Base-by-base conservation (phyloP, 441 rosid species). In the Corymbia citriodora region DNA sequence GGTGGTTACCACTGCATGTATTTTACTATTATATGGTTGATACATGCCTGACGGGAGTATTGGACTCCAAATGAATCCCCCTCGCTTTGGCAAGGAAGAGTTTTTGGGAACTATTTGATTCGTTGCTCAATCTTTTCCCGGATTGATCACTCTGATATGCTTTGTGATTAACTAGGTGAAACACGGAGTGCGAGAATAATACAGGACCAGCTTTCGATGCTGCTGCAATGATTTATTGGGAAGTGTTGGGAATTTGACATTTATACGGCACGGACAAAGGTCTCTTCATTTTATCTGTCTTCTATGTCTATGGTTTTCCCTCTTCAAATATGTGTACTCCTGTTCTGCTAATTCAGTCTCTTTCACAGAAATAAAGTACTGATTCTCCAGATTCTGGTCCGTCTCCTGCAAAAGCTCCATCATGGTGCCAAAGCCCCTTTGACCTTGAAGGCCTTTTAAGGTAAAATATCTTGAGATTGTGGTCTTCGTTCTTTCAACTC, bases 181-280 rank as follows among this genome's bases (percentile, higher is more conserved):
- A 92, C 96, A 98, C 54, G 96, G 94, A 72, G 94, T 94, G 89
- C 88, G 94, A 87, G 98, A 98, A 59, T 63, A 91, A 95, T 93
- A 96, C 96, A 3, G 95, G 96, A 92, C 99, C 98, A 82, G 98
- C 96, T 63, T 96, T 98, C 88, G 96, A 96, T 91, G 96, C 93
- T 86, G 97, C 92, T 90, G 96, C 98, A 92, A 93, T 96, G 97
- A 92, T 2, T 36, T 3, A 36, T 36, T 36, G 40, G 40, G 3
- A 89, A 74, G 74, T 95, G 87, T 72, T 97, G 90, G 99, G 99
- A 33, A 94, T 93, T 90, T 93, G 91, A 45, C 99, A 96, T 94
- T 91, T 97, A 65, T 97, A 97, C 63, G 91, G 94, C 92, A 48
- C 94, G 99, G 91, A 96, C 96, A 27, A 91, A 92, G 95, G 98